These are phyloP conservation scores for Cordyceps cateniannulata DNA, from an alignment of 2,329 filamentous ascomycete species.

Conservation along the genomic window DNA sequence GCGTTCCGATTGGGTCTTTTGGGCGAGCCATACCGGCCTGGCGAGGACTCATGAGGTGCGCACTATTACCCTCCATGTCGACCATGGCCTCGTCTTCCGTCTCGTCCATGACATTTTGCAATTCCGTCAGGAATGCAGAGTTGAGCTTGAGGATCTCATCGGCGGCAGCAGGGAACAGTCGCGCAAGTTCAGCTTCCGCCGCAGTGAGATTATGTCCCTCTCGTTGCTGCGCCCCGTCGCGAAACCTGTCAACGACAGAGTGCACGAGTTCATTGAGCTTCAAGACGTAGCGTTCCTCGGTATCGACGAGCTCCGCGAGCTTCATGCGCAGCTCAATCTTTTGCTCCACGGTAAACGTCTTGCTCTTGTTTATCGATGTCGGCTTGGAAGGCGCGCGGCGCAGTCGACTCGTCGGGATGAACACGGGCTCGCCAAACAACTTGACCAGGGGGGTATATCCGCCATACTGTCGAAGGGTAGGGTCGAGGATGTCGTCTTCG, in stretches of 20 bases:
- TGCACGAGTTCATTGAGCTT: constrained; percentile 82
- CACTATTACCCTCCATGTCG: constrained; percentile 60
- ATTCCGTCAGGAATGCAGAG: constrained; percentile 67
- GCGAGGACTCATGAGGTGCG: constrained; percentile 35
- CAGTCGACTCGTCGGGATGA: constrained; percentile 78
- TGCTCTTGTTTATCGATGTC: constrained; percentile 69
- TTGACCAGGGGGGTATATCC: constrained; percentile 70
- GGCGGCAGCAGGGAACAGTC: constrained; percentile 74
- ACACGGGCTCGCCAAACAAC: constrained; percentile 75
- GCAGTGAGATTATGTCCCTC: constrained; percentile 60
- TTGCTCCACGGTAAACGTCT: constrained; percentile 71
- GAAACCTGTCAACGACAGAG: constrained; percentile 73
- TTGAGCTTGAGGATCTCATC: constrained; percentile 79
- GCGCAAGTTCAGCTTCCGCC: constrained; percentile 63
- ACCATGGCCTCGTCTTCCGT: constrained; percentile 73
- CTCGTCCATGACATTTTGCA: constrained; percentile 71
- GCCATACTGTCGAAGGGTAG: constrained; percentile 64
- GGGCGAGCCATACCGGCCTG: constrained; percentile 37
- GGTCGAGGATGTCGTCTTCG: constrained; percentile 61
- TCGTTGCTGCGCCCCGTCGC: constrained; percentile 57
- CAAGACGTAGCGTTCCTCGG: constrained; percentile 86
- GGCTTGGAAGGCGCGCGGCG: constrained; percentile 83
- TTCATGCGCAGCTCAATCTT: constrained; percentile 82
- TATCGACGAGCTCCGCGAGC: constrained; percentile 84
- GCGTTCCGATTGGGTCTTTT: constrained; percentile 71